These are phyloP conservation scores for Aphanomyces euteiches DNA, from an alignment of 352 stramenopile species.

Conservation along the genomic window DNA sequence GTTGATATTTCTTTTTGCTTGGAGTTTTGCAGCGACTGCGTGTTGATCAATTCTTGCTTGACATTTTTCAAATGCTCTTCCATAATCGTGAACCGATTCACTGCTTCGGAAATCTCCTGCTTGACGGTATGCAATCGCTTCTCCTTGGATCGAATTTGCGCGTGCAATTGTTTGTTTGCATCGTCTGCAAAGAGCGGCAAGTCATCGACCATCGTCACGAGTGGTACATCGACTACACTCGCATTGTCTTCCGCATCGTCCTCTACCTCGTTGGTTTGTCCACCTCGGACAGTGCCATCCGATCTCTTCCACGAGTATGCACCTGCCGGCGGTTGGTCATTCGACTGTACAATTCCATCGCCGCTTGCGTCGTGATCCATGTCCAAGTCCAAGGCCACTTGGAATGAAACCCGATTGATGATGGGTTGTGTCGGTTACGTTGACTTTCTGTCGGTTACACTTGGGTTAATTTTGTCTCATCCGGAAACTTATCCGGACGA, in stretches of 20 bases:
- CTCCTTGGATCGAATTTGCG: slow-evolving; percentile 76
- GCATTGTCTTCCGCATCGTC: slow-evolving; percentile 35
- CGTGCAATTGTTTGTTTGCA: slow-evolving; percentile 80
- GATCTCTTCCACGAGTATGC: slow-evolving; percentile 66
- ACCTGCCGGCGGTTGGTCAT: slow-evolving; percentile 20
- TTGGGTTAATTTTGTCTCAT: slow-evolving; percentile 1
- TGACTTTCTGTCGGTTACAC: neutral
- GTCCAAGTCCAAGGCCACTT: neutral
- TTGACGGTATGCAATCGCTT: slow-evolving; percentile 58
- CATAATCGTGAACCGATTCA: slow-evolving; percentile 92
- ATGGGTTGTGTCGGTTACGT: neutral
- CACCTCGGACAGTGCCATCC: slow-evolving; percentile 41
- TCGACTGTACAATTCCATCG: no score
- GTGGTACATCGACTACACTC: slow-evolving; percentile 29
- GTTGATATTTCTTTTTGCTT: slow-evolving; percentile 91
- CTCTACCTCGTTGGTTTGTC: slow-evolving; percentile 36
- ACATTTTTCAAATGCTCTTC: slow-evolving; percentile 96
- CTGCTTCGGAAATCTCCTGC: slow-evolving; percentile 70
- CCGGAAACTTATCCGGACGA: slow-evolving; percentile 1
- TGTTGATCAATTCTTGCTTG: slow-evolving; percentile 92
- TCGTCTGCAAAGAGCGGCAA: slow-evolving; percentile 86
- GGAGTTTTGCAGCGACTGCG: slow-evolving; percentile 87
- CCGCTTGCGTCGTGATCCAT: slow-evolving; percentile 29
- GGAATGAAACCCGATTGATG: neutral
- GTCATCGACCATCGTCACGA: slow-evolving; percentile 81